Evolutionary conservation across 2,329 filamentous ascomycete species (phyloP), one percentile per base, ranked within the genome.

Genomic region (Coniella vitis): DNA sequence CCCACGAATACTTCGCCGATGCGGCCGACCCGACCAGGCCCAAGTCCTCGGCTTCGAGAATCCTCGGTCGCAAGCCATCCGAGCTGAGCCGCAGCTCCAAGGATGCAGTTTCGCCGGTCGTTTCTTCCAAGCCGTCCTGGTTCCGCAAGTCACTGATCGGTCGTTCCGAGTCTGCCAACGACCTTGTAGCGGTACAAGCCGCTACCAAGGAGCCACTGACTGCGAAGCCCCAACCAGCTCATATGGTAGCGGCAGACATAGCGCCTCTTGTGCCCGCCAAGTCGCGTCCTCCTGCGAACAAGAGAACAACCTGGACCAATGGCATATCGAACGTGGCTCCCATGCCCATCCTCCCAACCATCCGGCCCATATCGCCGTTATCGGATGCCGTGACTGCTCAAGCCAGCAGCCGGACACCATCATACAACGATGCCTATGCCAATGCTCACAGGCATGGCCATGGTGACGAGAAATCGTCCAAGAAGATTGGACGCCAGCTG

Each of bases 281-380:
- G 60, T 64, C 64, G 5, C 68, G 69, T 37, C 78, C 81, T 4
- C 72, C 75, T 39, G 76, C 80, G 14, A 77, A 73, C 60, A 98
- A 98, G 74, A 83, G 93, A 61, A 86, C 89, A 44, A 97, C 93
- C 22, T 98, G 93, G 93, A 85, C 86, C 38, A 93, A 91, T 63
- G 89, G 90, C 10, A 74, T 79, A 16, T 82, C 83, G 9, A 89
- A 86, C 55, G 84, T 80, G 54, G 89, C 90, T 42, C 93, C 93
- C 4, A 98, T 98, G 79, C 89, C 89, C 8, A 98, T 98, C 54
- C 73, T 98, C 42, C 93, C 93, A 12, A 95, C 90, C 1, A 95
- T 97, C 59, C 82, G 86, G 55, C 91, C 93, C 12, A 90, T 97
- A 45, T 97, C 93, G 34, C 93, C 93, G n/a, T 68, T 97, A n/a